Evolutionary conservation across 225 moss, liverwort and hornwort genomes (phyloP).

Genomic region (Physcomitrellopsis africana): DNA sequence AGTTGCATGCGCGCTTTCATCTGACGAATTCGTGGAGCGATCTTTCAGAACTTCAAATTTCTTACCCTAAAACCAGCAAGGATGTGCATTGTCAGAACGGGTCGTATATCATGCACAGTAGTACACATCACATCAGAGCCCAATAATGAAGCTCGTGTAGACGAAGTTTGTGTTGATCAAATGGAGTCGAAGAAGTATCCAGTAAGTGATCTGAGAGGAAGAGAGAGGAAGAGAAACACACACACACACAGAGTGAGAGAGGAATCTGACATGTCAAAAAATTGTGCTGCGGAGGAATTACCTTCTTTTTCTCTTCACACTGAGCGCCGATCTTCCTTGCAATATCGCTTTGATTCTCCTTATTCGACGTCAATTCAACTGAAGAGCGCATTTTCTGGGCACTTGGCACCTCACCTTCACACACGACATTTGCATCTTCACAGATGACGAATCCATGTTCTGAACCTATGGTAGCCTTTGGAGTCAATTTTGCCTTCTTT

Average conservation of each 20-base stretch:
- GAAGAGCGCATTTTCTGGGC: slow-evolving; percentile 11
- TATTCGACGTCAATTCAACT: not conserved
- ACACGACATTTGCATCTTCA: slow-evolving; percentile 7
- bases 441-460: slow-evolving; percentile 4
- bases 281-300: not conserved
- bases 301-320: slow-evolving; percentile 17
- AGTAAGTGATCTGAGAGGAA: too few relatives aligned
- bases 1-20: not conserved
- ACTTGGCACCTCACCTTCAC: slow-evolving; percentile 13
- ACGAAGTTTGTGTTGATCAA: too few relatives aligned
- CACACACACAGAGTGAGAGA: not conserved
- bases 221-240: not conserved
- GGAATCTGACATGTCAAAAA: not conserved
- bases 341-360: slow-evolving; percentile 23
- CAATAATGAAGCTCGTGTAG: too few relatives aligned
- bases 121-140: not conserved
- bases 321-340: not conserved
- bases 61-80: not conserved
- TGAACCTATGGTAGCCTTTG: not conserved
- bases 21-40: slow-evolving; percentile 20
- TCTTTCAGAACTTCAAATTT: slow-evolving; percentile 28
- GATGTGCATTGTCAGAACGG: not conserved
- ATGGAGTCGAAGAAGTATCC: too few relatives aligned
- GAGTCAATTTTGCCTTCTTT: slow-evolving; percentile 16
- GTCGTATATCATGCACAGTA: not conserved